Evolutionary conservation across 768 basidiomycete species (phyloP).

Genomic region (Butyriboletus loyo): DNA sequence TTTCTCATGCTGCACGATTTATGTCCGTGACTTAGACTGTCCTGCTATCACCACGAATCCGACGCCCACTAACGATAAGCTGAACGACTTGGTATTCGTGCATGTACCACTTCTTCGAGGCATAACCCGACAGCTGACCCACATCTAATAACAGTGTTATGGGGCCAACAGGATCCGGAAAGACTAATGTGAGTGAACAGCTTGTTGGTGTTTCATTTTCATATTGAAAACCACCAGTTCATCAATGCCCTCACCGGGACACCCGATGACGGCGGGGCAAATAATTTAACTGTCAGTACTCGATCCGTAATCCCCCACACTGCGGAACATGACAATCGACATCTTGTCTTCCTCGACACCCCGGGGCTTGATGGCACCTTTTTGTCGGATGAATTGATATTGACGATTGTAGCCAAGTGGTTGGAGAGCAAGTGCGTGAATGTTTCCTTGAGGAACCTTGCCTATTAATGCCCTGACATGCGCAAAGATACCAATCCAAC

Average conservation of each 20-base stretch:
- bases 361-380: slow-evolving; percentile 23
- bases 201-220: neutral
- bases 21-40: neutral
- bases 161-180: slow-evolving; percentile 26
- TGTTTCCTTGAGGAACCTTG: neutral
- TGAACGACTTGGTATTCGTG: slow-evolving; percentile 1
- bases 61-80: neutral
- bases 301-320: neutral
- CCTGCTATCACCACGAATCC: neutral
- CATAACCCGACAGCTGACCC: neutral
- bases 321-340: neutral
- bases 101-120: neutral
- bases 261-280: no score
- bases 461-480: neutral
- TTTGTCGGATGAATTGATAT: neutral
- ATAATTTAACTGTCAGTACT: neutral
- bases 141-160: slow-evolving; percentile 12
- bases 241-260: slow-evolving; percentile 12
- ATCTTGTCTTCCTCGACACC: slow-evolving; percentile 18
- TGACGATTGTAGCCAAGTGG: neutral
- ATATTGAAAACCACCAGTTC: slow-evolving; percentile 1
- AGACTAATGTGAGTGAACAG: slow-evolving; percentile 17
- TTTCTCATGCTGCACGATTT: neutral
- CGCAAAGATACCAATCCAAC: neutral
- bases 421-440: neutral